phyloP scores from a whole-genome alignment of 176 grass and related monocot genomes.

The Phyllostachys edulis region DNA sequence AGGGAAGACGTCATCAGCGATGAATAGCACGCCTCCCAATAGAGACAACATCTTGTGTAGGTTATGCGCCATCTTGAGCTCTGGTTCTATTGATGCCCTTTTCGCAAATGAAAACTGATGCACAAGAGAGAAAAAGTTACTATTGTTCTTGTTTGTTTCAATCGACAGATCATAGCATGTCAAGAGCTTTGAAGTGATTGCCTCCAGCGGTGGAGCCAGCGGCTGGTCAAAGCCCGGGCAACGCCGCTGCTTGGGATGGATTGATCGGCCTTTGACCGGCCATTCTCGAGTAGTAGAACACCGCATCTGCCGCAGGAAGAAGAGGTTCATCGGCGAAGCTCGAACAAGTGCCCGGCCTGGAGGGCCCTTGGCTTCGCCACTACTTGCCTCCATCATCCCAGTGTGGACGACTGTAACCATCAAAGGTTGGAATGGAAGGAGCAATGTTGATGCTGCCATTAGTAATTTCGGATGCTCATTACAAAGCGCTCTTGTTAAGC shows the following conservation, averaged over 20 bases:
- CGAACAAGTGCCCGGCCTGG: no score
- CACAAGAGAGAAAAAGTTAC: background rate
- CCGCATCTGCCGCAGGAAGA: no score
- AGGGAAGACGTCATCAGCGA: slow-evolving; percentile 77
- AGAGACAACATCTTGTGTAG: slow-evolving; percentile 81
- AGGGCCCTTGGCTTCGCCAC: no score
- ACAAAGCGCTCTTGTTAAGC: slow-evolving; percentile 71
- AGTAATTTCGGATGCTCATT: slow-evolving; percentile 88
- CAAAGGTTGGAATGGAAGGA: slow-evolving; percentile 84
- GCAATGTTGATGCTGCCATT: slow-evolving; percentile 85
- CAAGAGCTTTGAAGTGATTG: slow-evolving; percentile 42
- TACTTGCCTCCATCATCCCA: slow-evolving; percentile 97
- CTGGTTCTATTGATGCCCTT: slow-evolving; percentile 62
- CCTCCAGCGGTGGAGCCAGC: no score
- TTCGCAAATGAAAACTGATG: slow-evolving; percentile 75
- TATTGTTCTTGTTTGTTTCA: background rate
- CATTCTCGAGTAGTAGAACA: no score
- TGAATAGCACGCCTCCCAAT: slow-evolving; percentile 76
- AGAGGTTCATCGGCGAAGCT: no score
- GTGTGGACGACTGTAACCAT: slow-evolving; percentile 94
- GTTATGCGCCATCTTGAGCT: slow-evolving; percentile 69
- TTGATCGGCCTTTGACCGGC: no score
- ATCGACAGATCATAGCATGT: background rate
- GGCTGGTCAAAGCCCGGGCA: no score
- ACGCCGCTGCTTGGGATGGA: no score